These are phyloP conservation scores for Colletotrichum salicis DNA, from an alignment of 2,329 filamentous ascomycete genomes.

Conservation along the genomic window DNA sequence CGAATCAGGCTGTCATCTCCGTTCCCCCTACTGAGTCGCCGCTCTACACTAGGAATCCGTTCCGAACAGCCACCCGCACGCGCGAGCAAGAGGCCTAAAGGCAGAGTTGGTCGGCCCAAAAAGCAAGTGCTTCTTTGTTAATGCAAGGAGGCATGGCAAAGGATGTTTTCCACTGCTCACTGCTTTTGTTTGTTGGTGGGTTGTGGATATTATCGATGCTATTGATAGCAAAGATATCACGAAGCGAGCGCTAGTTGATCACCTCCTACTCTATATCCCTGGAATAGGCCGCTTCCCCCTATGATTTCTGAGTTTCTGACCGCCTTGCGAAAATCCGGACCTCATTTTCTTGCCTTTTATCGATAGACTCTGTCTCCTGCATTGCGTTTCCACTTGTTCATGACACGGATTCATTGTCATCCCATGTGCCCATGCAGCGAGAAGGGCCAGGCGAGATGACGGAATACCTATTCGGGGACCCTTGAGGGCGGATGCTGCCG, in stretches of 20 bases:
- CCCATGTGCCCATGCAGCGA: not conserved
- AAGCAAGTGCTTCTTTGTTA: not conserved
- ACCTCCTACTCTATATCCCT: not conserved
- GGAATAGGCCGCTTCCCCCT: not conserved
- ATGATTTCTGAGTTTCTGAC: not conserved
- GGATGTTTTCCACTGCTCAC: not conserved
- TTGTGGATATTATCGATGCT: not conserved
- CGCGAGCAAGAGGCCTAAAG: not conserved
- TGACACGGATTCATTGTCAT: not conserved
- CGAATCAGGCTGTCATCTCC: slow-evolving; percentile 27
- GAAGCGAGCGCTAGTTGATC: not conserved
- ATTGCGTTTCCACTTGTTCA: not conserved
- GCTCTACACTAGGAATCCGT: slow-evolving; percentile 14
- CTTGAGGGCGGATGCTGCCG: slow-evolving; percentile 25
- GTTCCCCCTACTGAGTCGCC: slow-evolving; percentile 23
- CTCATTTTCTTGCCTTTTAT: not conserved
- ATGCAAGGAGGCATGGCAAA: not conserved
- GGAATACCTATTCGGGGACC: slow-evolving; percentile 22
- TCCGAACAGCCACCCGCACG: not conserved
- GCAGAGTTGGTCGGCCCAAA: not conserved
- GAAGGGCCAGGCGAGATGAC: slow-evolving; percentile 22
- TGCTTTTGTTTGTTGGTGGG: not conserved
- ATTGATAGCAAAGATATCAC: not conserved
- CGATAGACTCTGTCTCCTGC: not conserved
- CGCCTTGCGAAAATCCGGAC: not conserved